Base-by-base conservation (phyloP, 257 asterid genomes). In the Fraxinus excelsior region DNA sequence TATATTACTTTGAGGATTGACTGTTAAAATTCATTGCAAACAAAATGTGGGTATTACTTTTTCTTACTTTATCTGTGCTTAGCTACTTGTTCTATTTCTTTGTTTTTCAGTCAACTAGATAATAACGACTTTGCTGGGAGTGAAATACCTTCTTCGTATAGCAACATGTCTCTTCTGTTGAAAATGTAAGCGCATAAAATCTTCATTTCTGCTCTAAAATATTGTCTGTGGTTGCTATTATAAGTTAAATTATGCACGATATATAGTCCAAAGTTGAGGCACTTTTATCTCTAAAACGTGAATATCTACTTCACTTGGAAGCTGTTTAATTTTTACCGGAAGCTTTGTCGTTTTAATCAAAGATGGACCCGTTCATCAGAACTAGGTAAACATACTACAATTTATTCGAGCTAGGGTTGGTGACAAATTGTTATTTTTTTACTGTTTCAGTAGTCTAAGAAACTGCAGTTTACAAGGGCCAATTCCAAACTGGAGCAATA, bases 391-490 rank as follows among this genome's bases (percentile, higher is more conserved):
- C 1, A 1, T 62, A 3, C 12, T 12, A 11, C 35, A 80, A 21
- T 23, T 53, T 21, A 69, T 76, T 64, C 67, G 58, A 76, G 75
- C 68, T 79, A 25, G 38, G 37, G 35, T 74, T 75, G 26, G 16
- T 82, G 70, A 75, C 67, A 37, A 21, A 74, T 72, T 53, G 51
- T 69, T 62, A 11, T 62, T 74, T 78, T 78, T 84, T 75, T 74
- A 49, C 60, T 82, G 23, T 82, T 73, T 80, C 95, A 96, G 99
- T 97, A 96, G 98, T 87, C 96, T 96, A 70, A 88, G 98, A 85
- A 96, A 96, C 92, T 96, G 99, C 88, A 88, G 86, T 84, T 84
- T 96, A 88, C 91, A 25, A 83, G 99, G 99, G 76, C 81, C 89
- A 16, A 79, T 96, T 80, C 99, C 99, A 49, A 84, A 90, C 69